Conservation (phyloP, 1,284 basidiomycete genomes). For the Ceratobasidium sp. region DNA sequence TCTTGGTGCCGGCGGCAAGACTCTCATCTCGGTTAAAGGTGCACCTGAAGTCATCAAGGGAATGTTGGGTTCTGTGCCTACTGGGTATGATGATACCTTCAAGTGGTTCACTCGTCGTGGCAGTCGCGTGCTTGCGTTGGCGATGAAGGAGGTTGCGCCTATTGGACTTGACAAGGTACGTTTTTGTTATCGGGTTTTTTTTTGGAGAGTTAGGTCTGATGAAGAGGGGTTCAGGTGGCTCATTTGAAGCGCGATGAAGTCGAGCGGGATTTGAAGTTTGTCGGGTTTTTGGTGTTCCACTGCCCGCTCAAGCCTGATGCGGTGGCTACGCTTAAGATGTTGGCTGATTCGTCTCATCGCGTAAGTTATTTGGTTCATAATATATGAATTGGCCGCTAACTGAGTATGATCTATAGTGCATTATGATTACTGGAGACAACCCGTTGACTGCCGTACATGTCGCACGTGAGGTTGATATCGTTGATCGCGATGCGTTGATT, state of each 20-base stretch:
- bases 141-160: slow-evolving; percentile 81
- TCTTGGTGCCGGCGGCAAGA: slow-evolving; percentile 67
- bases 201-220: background rate
- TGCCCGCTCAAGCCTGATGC: slow-evolving; percentile 96
- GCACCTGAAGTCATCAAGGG: slow-evolving; percentile 93
- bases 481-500: slow-evolving; percentile 92
- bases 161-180: slow-evolving; percentile 75
- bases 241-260: slow-evolving; percentile 82
- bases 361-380: slow-evolving; percentile 65
- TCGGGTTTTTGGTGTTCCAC: slow-evolving; percentile 95
- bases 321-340: slow-evolving; percentile 88
- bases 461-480: slow-evolving; percentile 93
- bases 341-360: slow-evolving; percentile 92
- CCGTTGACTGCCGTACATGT: slow-evolving; percentile 95
- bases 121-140: slow-evolving; percentile 90
- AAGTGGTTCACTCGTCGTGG: slow-evolving; percentile 93
- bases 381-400: slow-evolving; percentile 6
- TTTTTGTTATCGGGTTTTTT: background rate
- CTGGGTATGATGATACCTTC: slow-evolving; percentile 89
- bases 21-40: slow-evolving; percentile 83
- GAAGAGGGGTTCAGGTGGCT: slow-evolving; percentile 72
- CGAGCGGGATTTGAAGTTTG: slow-evolving; percentile 83
- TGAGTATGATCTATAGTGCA: slow-evolving; percentile 69
- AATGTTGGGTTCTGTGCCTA: slow-evolving; percentile 83
- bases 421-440: slow-evolving; percentile 99